Base-by-base conservation (phyloP, 2,329 filamentous ascomycete genomes). In the Magnaporthiopsis poae region DNA sequence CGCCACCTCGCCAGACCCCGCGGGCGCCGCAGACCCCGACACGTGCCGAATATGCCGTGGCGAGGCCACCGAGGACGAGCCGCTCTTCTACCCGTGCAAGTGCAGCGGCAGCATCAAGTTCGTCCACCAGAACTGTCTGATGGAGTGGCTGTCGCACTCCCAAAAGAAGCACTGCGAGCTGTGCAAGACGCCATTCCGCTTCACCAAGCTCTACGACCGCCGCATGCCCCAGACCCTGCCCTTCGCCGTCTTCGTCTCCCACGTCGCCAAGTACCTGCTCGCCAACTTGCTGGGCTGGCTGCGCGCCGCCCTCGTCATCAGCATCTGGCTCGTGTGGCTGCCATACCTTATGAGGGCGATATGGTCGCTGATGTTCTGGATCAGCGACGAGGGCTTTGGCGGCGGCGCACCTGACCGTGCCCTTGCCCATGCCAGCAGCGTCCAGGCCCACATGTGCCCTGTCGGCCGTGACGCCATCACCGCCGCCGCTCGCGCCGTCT, bases 161-260 rank as follows among this genome's bases (percentile, higher is more conserved):
- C 93, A 99, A 76, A 99, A 99, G 85, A 98, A 98, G 78, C 91
- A 99, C 81, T 99, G 96, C 82, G 95, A 99, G 80, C 88, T 99
- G 52, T 99, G 95, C 87, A 99, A 99, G 81, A 99, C 95, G 2
- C 89, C 93, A 0, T 99, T 98, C 75, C 90, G 92, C 68, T 99
- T 99, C 81, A 99, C 95, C 65, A 99, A 99, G 78, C 86, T 99
- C 59, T 99, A 99, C 80, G 88, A 93, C 69, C 92, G 92, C 4
- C 86, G 93, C 74, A 99, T 99, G 95, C 96, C 95, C 1, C 85
- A 86, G 69, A 87, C 86, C 15, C 84, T 99, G 18, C 95, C 96
- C 0, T 84, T 88, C 60, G 84, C 89, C 63, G 82, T 99, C 69
- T 97, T 99, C 73, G 71, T 92, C 66, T 88, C 87, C 69, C 90